These are phyloP conservation scores for Solanum tarapatanum DNA, from an alignment of 257 asterid genomes.

Conservation along the genomic window DNA sequence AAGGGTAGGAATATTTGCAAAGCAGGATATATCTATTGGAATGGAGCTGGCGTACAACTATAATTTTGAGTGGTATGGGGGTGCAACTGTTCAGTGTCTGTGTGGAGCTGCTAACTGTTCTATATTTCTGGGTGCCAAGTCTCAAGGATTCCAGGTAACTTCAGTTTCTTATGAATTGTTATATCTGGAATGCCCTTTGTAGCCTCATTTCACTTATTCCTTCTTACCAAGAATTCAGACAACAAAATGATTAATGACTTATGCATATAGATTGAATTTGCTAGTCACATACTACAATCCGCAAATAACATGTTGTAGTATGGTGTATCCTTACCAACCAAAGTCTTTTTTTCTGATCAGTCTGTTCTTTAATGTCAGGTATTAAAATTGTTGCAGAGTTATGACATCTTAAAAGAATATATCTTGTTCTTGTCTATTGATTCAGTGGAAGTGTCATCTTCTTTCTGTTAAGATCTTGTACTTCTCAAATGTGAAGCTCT, in stretches of 20 bases:
- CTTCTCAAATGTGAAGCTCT: background rate
- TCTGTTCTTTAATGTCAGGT: background rate
- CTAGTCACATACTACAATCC: background rate
- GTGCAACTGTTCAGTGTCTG: constrained; percentile 82
- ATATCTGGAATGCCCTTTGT: background rate
- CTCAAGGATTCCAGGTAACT: constrained; percentile 91
- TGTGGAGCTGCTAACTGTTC: constrained; percentile 91
- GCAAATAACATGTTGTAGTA: background rate
- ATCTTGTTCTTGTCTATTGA: background rate
- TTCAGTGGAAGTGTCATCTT: background rate
- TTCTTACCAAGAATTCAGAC: background rate
- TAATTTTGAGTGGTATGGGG: constrained; percentile 97
- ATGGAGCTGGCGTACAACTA: constrained; percentile 77
- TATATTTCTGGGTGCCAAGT: constrained; percentile 88
- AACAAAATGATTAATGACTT: background rate
- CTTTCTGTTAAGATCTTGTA: background rate
- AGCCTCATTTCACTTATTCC: background rate
- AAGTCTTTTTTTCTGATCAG: background rate
- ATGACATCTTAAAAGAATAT: background rate
- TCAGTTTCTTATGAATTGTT: background rate
- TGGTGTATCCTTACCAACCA: background rate
- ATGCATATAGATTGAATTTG: background rate
- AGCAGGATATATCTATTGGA: constrained; percentile 54
- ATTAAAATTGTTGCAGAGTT: background rate
- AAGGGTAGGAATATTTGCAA: constrained; percentile 88